Evolutionary conservation across 129 eudicot species (phyloP), one percentile per base, ranked within the genome.

Genomic region (Deinandra increscens): DNA sequence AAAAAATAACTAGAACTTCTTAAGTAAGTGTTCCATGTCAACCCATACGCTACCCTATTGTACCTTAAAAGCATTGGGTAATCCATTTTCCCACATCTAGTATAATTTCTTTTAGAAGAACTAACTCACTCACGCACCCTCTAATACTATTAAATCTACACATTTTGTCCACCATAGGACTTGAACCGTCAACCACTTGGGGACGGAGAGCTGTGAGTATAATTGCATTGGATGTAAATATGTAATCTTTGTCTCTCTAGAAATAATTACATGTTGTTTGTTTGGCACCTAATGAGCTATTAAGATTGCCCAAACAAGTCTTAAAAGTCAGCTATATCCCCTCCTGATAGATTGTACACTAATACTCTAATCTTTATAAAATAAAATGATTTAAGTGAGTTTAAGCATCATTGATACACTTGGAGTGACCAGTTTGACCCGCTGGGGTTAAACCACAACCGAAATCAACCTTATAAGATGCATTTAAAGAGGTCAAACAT

Each of bases 261-360:
- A 45, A 14, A n/a, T 7, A 50, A 26, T 18, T 15, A 50, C 6
- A 9, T 23, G 26, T 26, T 50, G 60, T 9, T 53, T 53, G 31
- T 53, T 53, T 53, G 60, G 13, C 33, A 22, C 60, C 60, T 18
- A 54, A 54, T 20, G 60, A 54, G 33, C 60, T 54, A 36, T 38
- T 18, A 41, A 46, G 14, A 3, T 46, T 46, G 53, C 23, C 22
- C n/a, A n/a, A n/a, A n/a, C n/a, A n/a, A 44, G 15, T 44, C 50
- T 12, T 3, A 44, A 44, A 3, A 18, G 50, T 44, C 50, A 44
- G 50, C 50, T 7, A 39, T 42, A 8, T 14, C 31, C 37, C 49
- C 50, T 64, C 48, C 33, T 17, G 36, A 41, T 10, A 42, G 39
- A 10, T 66, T n/a, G 37, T 18, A 48, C 56, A 20, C 60, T 22